phyloP scores from a whole-genome alignment of 73 alveolate genomes.

The Uronychia setigera region DNA sequence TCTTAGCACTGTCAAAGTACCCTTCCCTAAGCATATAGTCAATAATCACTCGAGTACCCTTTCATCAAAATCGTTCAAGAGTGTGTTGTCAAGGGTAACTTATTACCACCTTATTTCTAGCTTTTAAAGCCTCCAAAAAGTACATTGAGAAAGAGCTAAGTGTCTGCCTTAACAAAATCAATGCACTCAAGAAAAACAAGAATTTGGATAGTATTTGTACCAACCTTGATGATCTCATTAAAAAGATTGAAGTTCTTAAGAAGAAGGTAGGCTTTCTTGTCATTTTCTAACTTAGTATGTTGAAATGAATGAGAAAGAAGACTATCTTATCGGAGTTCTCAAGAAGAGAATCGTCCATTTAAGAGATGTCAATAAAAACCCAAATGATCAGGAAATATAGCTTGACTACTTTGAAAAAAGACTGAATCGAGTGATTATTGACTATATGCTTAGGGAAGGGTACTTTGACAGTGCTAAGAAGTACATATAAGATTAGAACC shows the following conservation, averaged over 20 bases:
- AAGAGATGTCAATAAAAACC: conserved; percentile 9
- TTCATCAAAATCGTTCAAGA: conserved; percentile 31
- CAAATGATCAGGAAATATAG: conserved; percentile 19
- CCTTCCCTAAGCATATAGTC: conserved; percentile 69
- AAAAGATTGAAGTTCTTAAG: not conserved
- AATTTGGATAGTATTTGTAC: not conserved
- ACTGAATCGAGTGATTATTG: conserved; percentile 55
- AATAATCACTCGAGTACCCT: conserved; percentile 48
- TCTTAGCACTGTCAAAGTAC: conserved; percentile 49
- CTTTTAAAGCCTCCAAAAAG: too few relatives aligned
- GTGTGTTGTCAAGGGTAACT: too few relatives aligned
- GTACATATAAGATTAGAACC: conserved; percentile 31
- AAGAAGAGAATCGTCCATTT: conserved; percentile 40
- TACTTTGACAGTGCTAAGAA: conserved; percentile 48
- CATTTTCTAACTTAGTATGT: not conserved
- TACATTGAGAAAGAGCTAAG: too few relatives aligned
- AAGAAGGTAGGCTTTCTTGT: not conserved
- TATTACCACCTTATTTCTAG: too few relatives aligned
- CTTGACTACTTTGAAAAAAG: conserved; percentile 44
- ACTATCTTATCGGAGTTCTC: conserved; percentile 24
- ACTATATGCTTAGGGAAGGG: conserved; percentile 65
- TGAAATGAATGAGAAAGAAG: conserved; percentile 47
- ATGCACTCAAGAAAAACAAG: not conserved
- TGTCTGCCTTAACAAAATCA: too few relatives aligned
- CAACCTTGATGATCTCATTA: not conserved